Evolutionary conservation across 257 asterid genomes (phyloP).

Genomic region (Marsdenia floribunda): DNA sequence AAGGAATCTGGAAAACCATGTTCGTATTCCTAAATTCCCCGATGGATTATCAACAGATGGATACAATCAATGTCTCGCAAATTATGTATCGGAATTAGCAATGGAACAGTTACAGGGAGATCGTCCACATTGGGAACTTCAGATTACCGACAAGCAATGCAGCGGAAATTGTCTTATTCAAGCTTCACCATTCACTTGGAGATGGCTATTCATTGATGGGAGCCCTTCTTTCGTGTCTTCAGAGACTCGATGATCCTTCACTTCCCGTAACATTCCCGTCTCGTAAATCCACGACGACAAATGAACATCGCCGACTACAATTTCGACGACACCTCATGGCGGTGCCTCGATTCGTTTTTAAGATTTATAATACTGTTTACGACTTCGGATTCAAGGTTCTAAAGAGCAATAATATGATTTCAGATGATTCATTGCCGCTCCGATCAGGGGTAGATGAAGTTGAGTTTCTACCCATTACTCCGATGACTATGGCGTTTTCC

Average conservation of each 20-base stretch:
- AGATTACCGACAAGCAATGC: conserved; percentile 45
- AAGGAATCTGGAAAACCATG: conserved; percentile 42
- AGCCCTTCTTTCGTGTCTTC: conserved; percentile 65
- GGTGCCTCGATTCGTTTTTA: conserved; percentile 11
- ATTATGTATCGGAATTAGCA: conserved; percentile 47
- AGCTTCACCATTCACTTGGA: conserved; percentile 69
- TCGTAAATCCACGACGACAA: conserved; percentile 16
- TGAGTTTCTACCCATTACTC: conserved; percentile 43
- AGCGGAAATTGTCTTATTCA: conserved; percentile 43
- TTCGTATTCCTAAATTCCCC: conserved; percentile 33
- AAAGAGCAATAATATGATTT: conserved; percentile 44
- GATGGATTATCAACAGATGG: conserved; percentile 28
- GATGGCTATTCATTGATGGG: conserved; percentile 80
- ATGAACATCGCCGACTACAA: neutral
- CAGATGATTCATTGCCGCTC: conserved; percentile 48
- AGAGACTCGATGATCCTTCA: conserved; percentile 50
- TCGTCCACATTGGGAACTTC: conserved; percentile 73
- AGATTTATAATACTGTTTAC: conserved; percentile 23
- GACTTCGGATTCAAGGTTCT: conserved; percentile 65
- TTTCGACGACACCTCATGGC: too few relatives aligned
- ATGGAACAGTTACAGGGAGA: conserved; percentile 28
- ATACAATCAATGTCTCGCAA: conserved; percentile 37
- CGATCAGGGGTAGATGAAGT: conserved; percentile 61
- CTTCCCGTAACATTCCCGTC: conserved; percentile 50
- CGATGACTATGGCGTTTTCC: conserved; percentile 38